Evolutionary conservation across 208 protist genomes (phyloP).

Genomic region (Spongospora subterranea): DNA sequence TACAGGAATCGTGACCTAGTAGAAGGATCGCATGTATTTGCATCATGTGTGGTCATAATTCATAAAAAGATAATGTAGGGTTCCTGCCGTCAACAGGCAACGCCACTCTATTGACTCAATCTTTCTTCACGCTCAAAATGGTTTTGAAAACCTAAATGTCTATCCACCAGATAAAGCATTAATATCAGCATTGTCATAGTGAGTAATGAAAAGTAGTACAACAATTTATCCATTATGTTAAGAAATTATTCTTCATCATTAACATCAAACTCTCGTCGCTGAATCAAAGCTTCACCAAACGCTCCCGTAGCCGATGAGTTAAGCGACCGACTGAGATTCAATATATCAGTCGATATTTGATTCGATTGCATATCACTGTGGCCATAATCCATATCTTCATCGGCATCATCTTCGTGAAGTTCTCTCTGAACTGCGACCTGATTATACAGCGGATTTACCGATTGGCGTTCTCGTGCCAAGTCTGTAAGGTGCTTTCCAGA

Average conservation of each 20-base stretch:
- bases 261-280: neutral
- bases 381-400: neutral
- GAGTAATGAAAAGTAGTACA: no score
- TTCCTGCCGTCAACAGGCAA: no score
- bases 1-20: constrained; percentile 18
- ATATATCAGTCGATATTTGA: neutral
- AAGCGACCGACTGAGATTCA: neutral
- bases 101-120: no score
- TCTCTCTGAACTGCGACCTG: neutral
- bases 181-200: no score
- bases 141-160: no score
- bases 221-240: neutral
- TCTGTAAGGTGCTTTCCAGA: neutral
- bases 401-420: neutral
- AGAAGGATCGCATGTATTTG: no score
- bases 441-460: constrained; percentile 54
- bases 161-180: no score
- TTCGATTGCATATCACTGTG: neutral
- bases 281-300: neutral
- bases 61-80: no score
- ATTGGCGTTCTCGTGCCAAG: constrained; percentile 1
- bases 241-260: neutral
- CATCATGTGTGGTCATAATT: no score
- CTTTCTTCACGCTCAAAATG: no score
- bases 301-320: neutral